Conservation (phyloP, 371 early-diverging fungal genomes). For the Syncephalastrum contaminatum region DNA sequence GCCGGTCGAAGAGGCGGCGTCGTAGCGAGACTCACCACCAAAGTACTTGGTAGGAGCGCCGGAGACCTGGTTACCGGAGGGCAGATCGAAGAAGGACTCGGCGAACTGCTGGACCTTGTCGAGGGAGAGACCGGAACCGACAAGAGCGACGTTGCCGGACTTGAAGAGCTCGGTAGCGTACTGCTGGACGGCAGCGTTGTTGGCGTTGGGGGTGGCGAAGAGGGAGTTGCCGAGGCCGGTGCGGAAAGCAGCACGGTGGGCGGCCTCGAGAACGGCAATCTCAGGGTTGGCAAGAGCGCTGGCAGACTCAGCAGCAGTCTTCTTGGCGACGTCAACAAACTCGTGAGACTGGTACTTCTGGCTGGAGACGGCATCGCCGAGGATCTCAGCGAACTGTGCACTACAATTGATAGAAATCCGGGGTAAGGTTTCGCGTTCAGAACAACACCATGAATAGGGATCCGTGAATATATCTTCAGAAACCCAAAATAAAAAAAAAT, state of each 20-base stretch:
- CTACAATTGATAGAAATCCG: constrained; percentile 35
- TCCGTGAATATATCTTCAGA: no score
- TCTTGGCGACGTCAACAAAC: constrained; percentile 71
- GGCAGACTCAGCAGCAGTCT: constrained; percentile 69
- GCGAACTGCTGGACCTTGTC: constrained; percentile 64
- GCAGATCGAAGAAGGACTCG: constrained; percentile 52
- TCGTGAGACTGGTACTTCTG: constrained; percentile 87
- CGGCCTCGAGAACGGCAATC: constrained; percentile 71
- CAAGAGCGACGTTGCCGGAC: constrained; percentile 75
- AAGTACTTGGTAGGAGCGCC: constrained; percentile 63
- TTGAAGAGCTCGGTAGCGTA: constrained; percentile 76
- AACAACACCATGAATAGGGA: no score
- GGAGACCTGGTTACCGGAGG: constrained; percentile 31
- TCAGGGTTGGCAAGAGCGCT: constrained; percentile 69
- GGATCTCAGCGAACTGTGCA: constrained; percentile 84
- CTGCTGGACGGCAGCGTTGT: constrained; percentile 62
- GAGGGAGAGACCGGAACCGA: constrained; percentile 84
- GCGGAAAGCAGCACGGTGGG: constrained; percentile 93
- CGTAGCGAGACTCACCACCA: constrained; percentile 86
- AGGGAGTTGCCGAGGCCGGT: constrained; percentile 93
- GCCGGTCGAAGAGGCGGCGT: constrained; percentile 39
- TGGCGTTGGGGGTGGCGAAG: constrained; percentile 68
- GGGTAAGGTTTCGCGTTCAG: background rate
- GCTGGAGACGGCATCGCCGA: constrained; percentile 76
- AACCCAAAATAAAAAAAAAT: no score